Base-by-base conservation (phyloP, 176 grass and related monocot genomes). In the Guadua angustifolia region DNA sequence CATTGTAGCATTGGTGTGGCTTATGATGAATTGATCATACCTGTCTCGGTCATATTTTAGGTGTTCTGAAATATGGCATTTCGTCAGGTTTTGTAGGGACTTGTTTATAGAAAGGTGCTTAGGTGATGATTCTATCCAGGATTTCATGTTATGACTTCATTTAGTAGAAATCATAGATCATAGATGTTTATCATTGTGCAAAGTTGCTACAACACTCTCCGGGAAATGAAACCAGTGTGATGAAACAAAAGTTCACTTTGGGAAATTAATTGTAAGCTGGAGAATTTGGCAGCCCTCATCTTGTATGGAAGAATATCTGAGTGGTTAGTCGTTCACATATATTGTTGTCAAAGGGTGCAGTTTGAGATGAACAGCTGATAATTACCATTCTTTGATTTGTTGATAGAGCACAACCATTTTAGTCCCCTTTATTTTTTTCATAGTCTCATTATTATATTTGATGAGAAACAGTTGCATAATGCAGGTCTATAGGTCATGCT, bases 201-300 rank as follows among this genome's bases (percentile, higher is more conserved):
- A 56, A 67, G 44, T 18, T 83, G 13, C 38, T 51, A 42, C 47
- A 45, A 32, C 49, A 77, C 29, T 38, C 17, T 77, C 16, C 22
- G 18, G 15, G 49, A 77, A 45, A 77, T 56, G 7, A 69, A 88
- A n/a, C 7, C 13, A 55, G 12, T 80, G 39, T 24, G 12, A 25
- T 56, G 60, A 86, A 86, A 56, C 13, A 10, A 53, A 86, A 21
- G 1, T 51, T 66, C 24, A 71, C 58, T 18, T 66, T 56, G 39
- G 53, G 13, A 24, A 40, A 45, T 33, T 22, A 18, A 40, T 44
- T 68, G 40, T 79, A 51, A 62, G 33, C 1, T 51, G 40, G 21
- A 76, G 35, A 61, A 42, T 13, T 70, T 49, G 65, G 19, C 17
- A 51, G 17, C 52, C 9, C 5, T 73, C 56, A 4, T 38, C 18